phyloP scores from a whole-genome alignment of 176 grass and related monocot genomes.

The Thalia dealbata region DNA sequence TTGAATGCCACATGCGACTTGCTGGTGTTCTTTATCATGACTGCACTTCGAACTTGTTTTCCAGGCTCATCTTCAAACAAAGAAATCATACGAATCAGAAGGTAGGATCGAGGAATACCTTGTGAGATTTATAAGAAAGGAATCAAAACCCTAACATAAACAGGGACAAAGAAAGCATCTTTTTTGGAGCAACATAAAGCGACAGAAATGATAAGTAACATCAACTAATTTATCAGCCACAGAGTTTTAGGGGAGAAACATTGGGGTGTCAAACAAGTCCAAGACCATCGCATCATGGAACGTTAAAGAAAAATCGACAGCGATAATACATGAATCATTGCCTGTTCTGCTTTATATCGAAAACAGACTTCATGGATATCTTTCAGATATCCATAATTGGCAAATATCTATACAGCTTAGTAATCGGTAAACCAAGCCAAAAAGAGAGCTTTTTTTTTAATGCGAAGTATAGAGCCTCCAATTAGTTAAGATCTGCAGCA shows the following conservation, averaged over 20 bases:
- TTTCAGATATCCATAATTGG: neutral
- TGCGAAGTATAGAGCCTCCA: neutral
- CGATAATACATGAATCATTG: no score
- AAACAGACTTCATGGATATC: no score
- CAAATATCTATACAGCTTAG: neutral
- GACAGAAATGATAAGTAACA: neutral
- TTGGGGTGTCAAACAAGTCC: neutral
- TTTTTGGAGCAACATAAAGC: neutral
- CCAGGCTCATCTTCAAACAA: constrained; percentile 66
- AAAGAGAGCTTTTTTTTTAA: neutral
- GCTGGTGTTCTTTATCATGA: constrained; percentile 95
- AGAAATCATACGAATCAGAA: neutral
- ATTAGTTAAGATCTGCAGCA: neutral
- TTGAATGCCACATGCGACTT: constrained; percentile 96
- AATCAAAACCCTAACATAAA: neutral
- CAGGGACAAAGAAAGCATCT: neutral
- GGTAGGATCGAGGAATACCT: neutral
- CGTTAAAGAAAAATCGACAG: no score
- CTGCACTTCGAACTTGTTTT: constrained; percentile 79
- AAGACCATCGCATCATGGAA: neutral
- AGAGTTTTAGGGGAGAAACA: neutral
- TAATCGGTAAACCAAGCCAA: neutral
- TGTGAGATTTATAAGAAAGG: neutral
- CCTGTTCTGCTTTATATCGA: no score
- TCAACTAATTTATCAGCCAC: neutral